phyloP scores from a whole-genome alignment of 1,139 yeast species.

The Scheffersomyces insectosa region DNA sequence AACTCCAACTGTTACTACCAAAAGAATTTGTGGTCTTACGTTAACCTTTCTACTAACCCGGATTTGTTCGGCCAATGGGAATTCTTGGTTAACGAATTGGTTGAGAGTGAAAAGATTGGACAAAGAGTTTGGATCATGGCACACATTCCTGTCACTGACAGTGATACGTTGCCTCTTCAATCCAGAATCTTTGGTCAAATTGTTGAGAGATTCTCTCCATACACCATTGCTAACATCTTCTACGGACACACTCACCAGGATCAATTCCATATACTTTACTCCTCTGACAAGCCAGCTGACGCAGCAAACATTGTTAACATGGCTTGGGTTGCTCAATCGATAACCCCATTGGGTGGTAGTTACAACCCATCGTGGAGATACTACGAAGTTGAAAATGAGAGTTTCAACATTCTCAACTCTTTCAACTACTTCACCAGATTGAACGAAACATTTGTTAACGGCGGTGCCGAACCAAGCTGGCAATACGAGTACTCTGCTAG shows the following conservation, averaged over 20 bases:
- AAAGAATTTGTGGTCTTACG: conserved; percentile 63
- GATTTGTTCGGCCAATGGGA: conserved; percentile 67
- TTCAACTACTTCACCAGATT: conserved; percentile 55
- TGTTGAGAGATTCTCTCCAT: conserved; percentile 67
- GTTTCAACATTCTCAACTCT: conserved; percentile 63
- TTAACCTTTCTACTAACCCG: conserved; percentile 51
- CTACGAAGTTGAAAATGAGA: conserved; percentile 64
- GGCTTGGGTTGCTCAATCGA: conserved; percentile 68
- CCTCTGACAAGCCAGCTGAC: conserved; percentile 36
- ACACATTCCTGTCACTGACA: conserved; percentile 61
- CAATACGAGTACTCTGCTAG: conserved; percentile 55
- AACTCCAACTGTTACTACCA: conserved; percentile 69
- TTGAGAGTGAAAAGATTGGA: conserved; percentile 55
- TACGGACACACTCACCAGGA: conserved; percentile 76
- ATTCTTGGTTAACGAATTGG: conserved; percentile 60
- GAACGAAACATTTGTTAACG: conserved; percentile 51
- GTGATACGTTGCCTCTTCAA: conserved; percentile 63
- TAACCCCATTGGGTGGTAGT: conserved; percentile 56
- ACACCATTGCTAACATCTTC: conserved; percentile 66
- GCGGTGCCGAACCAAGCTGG: conserved; percentile 56
- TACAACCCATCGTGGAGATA: conserved; percentile 73
- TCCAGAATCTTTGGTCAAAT: conserved; percentile 57
- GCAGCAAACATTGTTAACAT: conserved; percentile 49
- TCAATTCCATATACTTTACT: conserved; percentile 61
- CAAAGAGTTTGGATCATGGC: conserved; percentile 73